phyloP scores from a whole-genome alignment of 352 stramenopile species.

The Blastocystis sp. region DNA sequence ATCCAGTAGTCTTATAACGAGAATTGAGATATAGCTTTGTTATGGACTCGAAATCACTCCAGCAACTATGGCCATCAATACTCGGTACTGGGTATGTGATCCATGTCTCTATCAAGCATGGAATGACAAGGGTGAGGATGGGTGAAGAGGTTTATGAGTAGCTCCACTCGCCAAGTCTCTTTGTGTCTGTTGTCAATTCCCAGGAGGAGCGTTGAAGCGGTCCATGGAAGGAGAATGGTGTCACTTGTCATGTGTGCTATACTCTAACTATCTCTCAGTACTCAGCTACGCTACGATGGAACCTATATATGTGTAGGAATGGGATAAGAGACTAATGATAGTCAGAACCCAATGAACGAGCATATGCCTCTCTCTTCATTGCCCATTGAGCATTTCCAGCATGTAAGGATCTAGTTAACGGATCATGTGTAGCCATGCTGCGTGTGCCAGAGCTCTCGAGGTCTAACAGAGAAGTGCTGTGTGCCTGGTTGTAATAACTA shows the following conservation, averaged over 20 bases:
- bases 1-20: neutral
- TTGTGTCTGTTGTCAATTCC: slow-evolving; percentile 25
- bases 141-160: neutral
- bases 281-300: slow-evolving; percentile 35
- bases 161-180: neutral
- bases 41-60: slow-evolving; percentile 28
- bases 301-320: slow-evolving; percentile 1
- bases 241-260: slow-evolving; percentile 36
- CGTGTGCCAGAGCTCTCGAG: neutral
- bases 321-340: neutral
- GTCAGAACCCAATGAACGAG: neutral
- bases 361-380: neutral
- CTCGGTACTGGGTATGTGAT: slow-evolving; percentile 52
- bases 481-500: neutral
- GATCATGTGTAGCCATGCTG: neutral
- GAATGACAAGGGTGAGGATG: neutral
- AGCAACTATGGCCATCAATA: slow-evolving; percentile 5
- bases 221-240: slow-evolving; percentile 52
- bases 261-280: slow-evolving; percentile 3
- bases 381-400: neutral
- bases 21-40: neutral
- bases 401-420: neutral
- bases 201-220: slow-evolving; percentile 38
- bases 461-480: slow-evolving; percentile 58
- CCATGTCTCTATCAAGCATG: slow-evolving; percentile 54